Evolutionary conservation across 2,329 filamentous ascomycete species (phyloP).

Genomic region (Ophiostoma montium): DNA sequence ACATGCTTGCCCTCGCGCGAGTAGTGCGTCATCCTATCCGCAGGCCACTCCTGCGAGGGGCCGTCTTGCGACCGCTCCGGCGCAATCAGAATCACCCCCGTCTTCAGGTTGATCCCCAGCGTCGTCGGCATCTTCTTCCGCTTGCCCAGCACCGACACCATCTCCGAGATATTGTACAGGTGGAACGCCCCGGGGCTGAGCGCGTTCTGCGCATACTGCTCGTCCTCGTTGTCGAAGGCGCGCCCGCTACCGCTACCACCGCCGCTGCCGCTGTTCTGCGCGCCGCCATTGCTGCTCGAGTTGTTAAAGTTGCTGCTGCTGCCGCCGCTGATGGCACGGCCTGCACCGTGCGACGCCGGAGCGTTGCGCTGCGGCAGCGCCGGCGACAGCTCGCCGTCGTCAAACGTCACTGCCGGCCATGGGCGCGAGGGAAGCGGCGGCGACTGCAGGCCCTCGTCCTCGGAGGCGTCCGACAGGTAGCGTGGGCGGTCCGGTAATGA

Average conservation of each 20-base stretch:
- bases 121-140: slow-evolving; percentile 98
- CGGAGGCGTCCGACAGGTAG: slow-evolving; percentile 52
- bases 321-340: background rate
- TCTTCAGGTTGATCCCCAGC: slow-evolving; percentile 79
- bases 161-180: slow-evolving; percentile 93
- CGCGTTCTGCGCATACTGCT: slow-evolving; percentile 12
- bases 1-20: slow-evolving; percentile 97
- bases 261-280: background rate
- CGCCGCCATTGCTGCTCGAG: slow-evolving; percentile 6
- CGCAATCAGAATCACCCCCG: slow-evolving; percentile 78
- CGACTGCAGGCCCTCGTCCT: slow-evolving; percentile 44
- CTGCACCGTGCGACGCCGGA: background rate
- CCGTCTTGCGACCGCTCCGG: slow-evolving; percentile 75
- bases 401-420: slow-evolving; percentile 34
- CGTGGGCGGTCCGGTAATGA: slow-evolving; percentile 35
- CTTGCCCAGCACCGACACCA: slow-evolving; percentile 93
- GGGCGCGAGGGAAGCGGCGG: slow-evolving; percentile 51
- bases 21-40: slow-evolving; percentile 92
- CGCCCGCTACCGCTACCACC: slow-evolving; percentile 11
- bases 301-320: background rate
- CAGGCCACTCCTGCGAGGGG: slow-evolving; percentile 81
- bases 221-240: slow-evolving; percentile 20
- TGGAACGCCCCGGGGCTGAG: slow-evolving; percentile 70
- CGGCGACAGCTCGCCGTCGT: slow-evolving; percentile 17
- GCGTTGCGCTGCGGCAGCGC: slow-evolving; percentile 12